Evolutionary conservation across 345 rosid genomes (phyloP).

Genomic region (Euphorbia lathyris): DNA sequence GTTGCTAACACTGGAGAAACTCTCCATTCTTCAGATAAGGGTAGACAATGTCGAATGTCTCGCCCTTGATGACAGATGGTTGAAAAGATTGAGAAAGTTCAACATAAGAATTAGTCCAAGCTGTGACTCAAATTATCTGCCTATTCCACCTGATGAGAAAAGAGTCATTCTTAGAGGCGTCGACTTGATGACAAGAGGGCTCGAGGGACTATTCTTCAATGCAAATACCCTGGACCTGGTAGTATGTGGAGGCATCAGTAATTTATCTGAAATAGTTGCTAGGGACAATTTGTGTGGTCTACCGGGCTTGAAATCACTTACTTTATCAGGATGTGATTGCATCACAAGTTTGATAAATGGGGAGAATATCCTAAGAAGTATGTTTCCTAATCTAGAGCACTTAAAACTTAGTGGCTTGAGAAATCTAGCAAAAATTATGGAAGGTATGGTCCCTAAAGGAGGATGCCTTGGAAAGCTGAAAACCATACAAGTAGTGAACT

Average conservation of each 20-base stretch:
- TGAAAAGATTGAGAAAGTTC: constrained; percentile 27
- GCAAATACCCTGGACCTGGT: constrained; percentile 31
- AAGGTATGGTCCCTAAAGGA: constrained; percentile 23
- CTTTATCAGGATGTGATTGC: constrained; percentile 28
- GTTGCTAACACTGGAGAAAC: constrained; percentile 22
- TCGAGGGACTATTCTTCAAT: constrained; percentile 22
- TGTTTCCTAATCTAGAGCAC: constrained; percentile 33
- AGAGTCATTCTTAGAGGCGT: constrained; percentile 33
- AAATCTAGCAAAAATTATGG: constrained; percentile 20
- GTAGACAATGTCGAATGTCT: constrained; percentile 22
- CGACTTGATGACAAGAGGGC: constrained; percentile 27
- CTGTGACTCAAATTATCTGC: constrained; percentile 20
- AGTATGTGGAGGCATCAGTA: constrained; percentile 28
- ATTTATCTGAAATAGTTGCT: constrained; percentile 21
- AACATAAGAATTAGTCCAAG: constrained; percentile 27
- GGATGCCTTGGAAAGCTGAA: constrained; percentile 28
- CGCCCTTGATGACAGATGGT: constrained; percentile 11
- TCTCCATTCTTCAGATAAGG: constrained; percentile 30
- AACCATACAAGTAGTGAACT: constrained; percentile 24
- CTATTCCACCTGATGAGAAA: constrained; percentile 32
- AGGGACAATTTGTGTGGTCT: constrained; percentile 18
- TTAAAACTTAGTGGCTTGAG: constrained; percentile 18
- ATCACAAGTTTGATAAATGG: constrained; percentile 24
- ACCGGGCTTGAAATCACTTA: constrained; percentile 23
- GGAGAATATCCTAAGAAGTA: constrained; percentile 21